phyloP scores from a whole-genome alignment of 75 land plant genomes.

The Cupressus sempervirens region DNA sequence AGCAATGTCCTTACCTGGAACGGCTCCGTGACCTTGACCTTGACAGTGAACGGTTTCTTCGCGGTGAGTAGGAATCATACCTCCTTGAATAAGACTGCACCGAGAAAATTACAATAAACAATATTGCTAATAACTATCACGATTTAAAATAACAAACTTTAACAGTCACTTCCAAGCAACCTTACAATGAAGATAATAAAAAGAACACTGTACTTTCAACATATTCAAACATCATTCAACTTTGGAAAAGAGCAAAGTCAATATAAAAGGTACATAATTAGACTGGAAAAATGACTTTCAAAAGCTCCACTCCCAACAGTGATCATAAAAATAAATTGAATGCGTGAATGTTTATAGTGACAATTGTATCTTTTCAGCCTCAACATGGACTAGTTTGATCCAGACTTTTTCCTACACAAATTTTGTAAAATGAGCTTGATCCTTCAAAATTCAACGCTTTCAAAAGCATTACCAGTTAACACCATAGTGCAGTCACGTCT shows the following conservation, averaged over 20 bases:
- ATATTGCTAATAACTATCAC: neutral
- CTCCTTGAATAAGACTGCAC: conserved; percentile 11
- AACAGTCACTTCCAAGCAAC: neutral
- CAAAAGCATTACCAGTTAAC: too few species aligned
- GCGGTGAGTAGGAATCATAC: conserved; percentile 9
- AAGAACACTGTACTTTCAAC: neutral
- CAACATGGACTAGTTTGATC: too few species aligned
- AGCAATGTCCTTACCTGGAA: conserved; percentile 10
- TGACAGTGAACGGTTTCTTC: conserved; percentile 14
- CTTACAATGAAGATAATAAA: neutral
- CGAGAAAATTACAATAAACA: neutral
- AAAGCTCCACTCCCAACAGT: too few species aligned
- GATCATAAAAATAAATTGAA: too few species aligned
- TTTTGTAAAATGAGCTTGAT: too few species aligned
- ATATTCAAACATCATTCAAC: neutral
- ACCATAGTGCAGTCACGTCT: too few species aligned
- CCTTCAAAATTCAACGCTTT: too few species aligned
- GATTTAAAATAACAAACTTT: neutral
- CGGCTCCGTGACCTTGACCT: conserved; percentile 17
- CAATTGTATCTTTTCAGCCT: too few species aligned
- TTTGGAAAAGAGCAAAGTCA: neutral
- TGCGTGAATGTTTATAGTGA: too few species aligned
- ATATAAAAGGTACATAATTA: too few species aligned
- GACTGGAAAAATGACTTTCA: too few species aligned
- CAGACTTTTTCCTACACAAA: too few species aligned